Evolutionary conservation across 345 rosid genomes (phyloP).

Genomic region (Carallia brachiata): DNA sequence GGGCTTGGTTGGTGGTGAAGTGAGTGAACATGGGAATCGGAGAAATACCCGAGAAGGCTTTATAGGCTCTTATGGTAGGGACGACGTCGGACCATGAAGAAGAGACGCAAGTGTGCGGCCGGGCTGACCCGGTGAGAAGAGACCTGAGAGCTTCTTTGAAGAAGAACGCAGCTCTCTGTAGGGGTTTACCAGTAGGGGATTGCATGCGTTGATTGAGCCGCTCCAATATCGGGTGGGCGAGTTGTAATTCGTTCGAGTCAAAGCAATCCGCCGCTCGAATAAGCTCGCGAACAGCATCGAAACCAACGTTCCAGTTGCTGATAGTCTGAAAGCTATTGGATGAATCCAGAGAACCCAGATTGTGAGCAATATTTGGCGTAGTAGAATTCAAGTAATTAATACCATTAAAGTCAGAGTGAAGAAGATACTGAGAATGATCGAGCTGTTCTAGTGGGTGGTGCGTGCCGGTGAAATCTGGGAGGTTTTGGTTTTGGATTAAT

Average conservation of each 20-base stretch:
- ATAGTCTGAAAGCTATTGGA: constrained; percentile 27
- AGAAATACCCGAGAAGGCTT: constrained; percentile 64
- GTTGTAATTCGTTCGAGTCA: constrained; percentile 73
- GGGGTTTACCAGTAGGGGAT: constrained; percentile 66
- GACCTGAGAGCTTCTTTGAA: constrained; percentile 82
- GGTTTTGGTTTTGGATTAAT: constrained; percentile 18
- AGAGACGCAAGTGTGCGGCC: constrained; percentile 36
- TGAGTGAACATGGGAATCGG: constrained; percentile 92
- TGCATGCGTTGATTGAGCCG: constrained; percentile 68
- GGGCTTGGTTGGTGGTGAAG: constrained; percentile 82
- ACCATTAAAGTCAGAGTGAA: constrained; percentile 51
- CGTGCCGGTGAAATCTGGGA: constrained; percentile 23
- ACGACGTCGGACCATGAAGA: constrained; percentile 69
- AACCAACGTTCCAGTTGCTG: constrained; percentile 19
- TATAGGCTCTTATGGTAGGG: constrained; percentile 63
- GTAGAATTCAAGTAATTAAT: constrained; percentile 28
- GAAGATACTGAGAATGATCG: constrained; percentile 18
- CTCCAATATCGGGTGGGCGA: constrained; percentile 68
- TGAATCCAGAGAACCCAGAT: constrained; percentile 19
- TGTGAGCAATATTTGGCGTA: constrained; percentile 15
- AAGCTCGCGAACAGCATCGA: constrained; percentile 70
- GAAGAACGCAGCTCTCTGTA: constrained; percentile 82
- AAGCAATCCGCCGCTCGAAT: constrained; percentile 75
- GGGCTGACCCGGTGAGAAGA: constrained; percentile 45
- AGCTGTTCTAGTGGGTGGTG: constrained; percentile 1